Evolutionary conservation across 2,329 filamentous ascomycete species (phyloP).

Genomic region (Incumbomyces lentus): DNA sequence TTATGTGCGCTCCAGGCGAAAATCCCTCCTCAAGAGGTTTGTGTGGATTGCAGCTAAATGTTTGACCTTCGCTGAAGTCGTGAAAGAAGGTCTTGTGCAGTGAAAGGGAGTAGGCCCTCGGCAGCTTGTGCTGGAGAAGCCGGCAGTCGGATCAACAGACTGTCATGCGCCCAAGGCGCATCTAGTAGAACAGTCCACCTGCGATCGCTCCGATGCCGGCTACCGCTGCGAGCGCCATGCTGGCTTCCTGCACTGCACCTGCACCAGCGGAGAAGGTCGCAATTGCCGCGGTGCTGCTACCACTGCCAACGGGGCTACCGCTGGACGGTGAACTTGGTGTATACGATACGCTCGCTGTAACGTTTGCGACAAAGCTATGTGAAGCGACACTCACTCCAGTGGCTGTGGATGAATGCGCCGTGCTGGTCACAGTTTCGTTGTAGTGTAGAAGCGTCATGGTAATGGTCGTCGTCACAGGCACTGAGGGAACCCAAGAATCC

Average conservation of each 20-base stretch:
- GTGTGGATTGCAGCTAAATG: background rate
- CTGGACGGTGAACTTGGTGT: background rate
- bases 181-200: slow-evolving; percentile 15
- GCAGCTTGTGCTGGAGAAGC: slow-evolving; percentile 3
- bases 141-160: slow-evolving; percentile 3
- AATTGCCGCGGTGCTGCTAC: slow-evolving; percentile 9
- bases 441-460: slow-evolving; percentile 13
- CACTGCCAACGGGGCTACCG: background rate
- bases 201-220: slow-evolving; percentile 15
- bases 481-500: slow-evolving; percentile 7
- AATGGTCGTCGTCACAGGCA: slow-evolving; percentile 14
- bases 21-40: background rate
- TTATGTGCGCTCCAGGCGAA: slow-evolving; percentile 5
- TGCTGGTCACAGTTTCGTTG: slow-evolving; percentile 11
- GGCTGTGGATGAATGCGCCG: slow-evolving; percentile 5
- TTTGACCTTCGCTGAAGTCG: background rate
- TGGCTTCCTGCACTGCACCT: slow-evolving; percentile 11
- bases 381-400: background rate
- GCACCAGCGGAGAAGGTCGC: slow-evolving; percentile 14
- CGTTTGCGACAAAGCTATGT: too few relatives aligned
- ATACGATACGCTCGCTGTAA: too few relatives aligned
- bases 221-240: slow-evolving; percentile 15
- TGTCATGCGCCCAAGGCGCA: background rate
- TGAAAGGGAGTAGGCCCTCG: background rate
- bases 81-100: slow-evolving; percentile 1